phyloP scores from a whole-genome alignment of 257 asterid genomes.

The Cynanchum wilfordii region DNA sequence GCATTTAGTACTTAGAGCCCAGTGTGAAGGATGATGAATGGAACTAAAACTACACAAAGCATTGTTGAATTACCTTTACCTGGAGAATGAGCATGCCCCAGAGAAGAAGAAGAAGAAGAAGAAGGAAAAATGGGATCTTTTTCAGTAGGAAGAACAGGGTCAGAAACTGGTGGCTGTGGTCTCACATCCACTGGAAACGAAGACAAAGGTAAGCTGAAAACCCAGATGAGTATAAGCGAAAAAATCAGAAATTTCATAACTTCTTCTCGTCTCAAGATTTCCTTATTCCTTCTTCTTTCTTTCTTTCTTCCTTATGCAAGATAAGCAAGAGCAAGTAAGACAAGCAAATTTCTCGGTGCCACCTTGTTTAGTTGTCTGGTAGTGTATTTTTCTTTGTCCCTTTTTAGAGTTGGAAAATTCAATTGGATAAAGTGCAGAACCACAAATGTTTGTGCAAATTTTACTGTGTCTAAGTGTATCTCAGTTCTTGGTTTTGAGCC shows the following conservation, averaged over 20 bases:
- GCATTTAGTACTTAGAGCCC: slow-evolving; percentile 15
- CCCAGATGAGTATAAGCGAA: slow-evolving; percentile 45
- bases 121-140: slow-evolving; percentile 64
- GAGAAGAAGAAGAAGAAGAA: slow-evolving; percentile 55
- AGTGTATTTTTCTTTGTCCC: slow-evolving; percentile 9
- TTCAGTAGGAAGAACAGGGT: slow-evolving; percentile 83
- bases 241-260: slow-evolving; percentile 38
- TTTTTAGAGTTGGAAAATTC: slow-evolving; percentile 20
- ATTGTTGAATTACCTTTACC: slow-evolving; percentile 64
- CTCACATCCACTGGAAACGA: slow-evolving; percentile 58
- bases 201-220: slow-evolving; percentile 34
- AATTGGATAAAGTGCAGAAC: slow-evolving; percentile 13
- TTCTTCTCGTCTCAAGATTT: background rate
- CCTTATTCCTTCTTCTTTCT: background rate
- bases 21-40: slow-evolving; percentile 5
- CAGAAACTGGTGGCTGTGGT: slow-evolving; percentile 71
- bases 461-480: background rate
- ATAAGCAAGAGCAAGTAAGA: background rate
- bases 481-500: slow-evolving; percentile 16
- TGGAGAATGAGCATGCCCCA: slow-evolving; percentile 53
- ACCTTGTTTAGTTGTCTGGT: slow-evolving; percentile 12
- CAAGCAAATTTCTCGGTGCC: background rate
- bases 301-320: background rate
- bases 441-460: background rate
- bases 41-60: slow-evolving; percentile 8